A percentile compares a stretch with the other conserved stretches of the same genome.
Evolutionary conservation across 257 asterid genomes (phyloP).

Genomic region (Solanum sitiens): DNA sequence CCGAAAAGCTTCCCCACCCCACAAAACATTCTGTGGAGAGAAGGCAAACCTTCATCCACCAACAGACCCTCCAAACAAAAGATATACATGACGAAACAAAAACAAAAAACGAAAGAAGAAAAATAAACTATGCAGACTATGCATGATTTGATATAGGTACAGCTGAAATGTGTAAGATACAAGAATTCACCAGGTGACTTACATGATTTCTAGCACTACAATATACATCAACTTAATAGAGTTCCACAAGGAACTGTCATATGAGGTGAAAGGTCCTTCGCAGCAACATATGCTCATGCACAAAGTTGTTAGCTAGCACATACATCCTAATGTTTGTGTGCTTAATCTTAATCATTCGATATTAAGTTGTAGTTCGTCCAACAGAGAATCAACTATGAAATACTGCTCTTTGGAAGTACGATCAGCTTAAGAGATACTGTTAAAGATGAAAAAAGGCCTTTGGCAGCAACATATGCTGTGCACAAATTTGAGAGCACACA

Average conservation of each 20-base stretch:
- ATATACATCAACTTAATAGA: not conserved
- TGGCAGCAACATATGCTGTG: not conserved
- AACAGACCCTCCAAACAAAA: not conserved
- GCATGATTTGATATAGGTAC: not conserved
- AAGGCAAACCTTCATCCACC: not conserved
- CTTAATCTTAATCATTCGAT: not conserved
- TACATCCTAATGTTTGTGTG: not conserved
- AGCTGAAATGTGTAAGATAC: not conserved
- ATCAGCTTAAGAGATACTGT: not conserved
- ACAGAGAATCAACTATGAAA: not conserved
- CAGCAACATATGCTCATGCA: not conserved
- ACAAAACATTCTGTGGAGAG: not conserved
- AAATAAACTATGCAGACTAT: not conserved
- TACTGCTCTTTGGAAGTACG: not conserved
- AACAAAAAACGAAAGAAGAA: not conserved
- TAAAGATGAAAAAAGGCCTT: not conserved
- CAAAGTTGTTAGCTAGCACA: not conserved
- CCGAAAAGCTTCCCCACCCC: not conserved
- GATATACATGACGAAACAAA: not conserved
- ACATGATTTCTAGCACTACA: not conserved
- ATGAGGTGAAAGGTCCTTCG: not conserved
- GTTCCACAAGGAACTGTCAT: not conserved
- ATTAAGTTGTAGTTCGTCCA: not conserved
- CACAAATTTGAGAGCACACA: not conserved
- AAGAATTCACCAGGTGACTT: not conserved